Conservation (phyloP, 257 asterid genomes). For the Fraxinus pennsylvanica region DNA sequence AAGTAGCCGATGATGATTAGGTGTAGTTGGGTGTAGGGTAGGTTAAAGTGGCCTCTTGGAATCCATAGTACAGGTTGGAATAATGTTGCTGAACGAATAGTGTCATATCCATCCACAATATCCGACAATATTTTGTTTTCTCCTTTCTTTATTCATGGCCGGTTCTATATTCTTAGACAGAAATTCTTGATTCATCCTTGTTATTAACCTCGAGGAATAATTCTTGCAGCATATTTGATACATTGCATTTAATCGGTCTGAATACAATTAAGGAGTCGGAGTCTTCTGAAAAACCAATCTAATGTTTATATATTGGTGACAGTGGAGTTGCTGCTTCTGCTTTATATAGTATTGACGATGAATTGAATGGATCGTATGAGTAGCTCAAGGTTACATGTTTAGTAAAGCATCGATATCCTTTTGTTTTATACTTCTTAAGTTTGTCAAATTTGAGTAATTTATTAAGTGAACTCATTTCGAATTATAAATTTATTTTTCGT, state of each 20-base stretch:
- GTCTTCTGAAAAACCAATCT: background rate
- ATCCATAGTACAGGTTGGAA: constrained; percentile 5
- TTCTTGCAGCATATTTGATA: background rate
- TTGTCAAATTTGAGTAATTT: background rate
- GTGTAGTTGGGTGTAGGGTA: constrained; percentile 7
- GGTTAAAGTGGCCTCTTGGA: constrained; percentile 20
- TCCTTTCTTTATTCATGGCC: constrained; percentile 17
- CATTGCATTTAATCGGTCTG: background rate
- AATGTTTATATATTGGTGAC: too few relatives aligned
- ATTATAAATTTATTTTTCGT: background rate
- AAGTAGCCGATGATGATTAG: constrained; percentile 4
- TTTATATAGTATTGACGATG: too few relatives aligned
- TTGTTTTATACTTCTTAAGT: background rate
- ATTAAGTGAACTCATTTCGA: background rate
- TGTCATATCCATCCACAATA: constrained; percentile 35
- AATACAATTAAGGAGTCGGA: background rate
- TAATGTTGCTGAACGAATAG: background rate
- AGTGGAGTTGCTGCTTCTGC: too few relatives aligned
- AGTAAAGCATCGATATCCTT: background rate
- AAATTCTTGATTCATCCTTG: constrained; percentile 22
- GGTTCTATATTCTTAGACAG: constrained; percentile 18
- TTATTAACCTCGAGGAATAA: background rate
- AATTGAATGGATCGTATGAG: too few relatives aligned
- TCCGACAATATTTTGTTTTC: constrained; percentile 21
- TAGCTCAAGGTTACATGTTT: background rate